phyloP scores from a whole-genome alignment of 2,329 filamentous ascomycete species.

The Aspergillus ustus region DNA sequence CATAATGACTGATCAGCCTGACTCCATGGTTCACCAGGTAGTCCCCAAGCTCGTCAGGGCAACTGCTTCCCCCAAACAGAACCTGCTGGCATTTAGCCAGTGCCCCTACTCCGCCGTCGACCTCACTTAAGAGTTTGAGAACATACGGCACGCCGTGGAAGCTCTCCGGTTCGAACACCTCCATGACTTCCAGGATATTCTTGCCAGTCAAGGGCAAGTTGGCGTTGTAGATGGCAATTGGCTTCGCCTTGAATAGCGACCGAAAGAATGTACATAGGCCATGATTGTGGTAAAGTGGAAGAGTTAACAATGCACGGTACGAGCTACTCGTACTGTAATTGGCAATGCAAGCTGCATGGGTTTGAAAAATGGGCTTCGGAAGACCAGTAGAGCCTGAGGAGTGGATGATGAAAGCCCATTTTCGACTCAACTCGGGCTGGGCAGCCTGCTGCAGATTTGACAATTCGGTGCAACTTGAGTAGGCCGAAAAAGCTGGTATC shows the following conservation, averaged over 20 bases:
- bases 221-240: conserved; percentile 59
- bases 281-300: conserved; percentile 64
- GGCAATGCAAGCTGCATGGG: conserved; percentile 55
- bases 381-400: conserved; percentile 63
- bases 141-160: conserved; percentile 68
- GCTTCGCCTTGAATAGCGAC: conserved; percentile 55
- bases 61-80: conserved; percentile 60
- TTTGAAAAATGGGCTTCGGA: conserved; percentile 66
- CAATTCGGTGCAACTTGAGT: conserved; percentile 15
- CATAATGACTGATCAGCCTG: conserved; percentile 48
- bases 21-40: conserved; percentile 57
- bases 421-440: conserved; percentile 29
- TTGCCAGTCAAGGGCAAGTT: conserved; percentile 58
- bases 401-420: conserved; percentile 52
- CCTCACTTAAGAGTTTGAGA: conserved; percentile 65
- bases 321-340: conserved; percentile 52
- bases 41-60: conserved; percentile 64
- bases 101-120: conserved; percentile 55
- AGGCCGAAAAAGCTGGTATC: conserved; percentile 8
- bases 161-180: conserved; percentile 28
- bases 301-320: conserved; percentile 56
- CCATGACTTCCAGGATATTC: conserved; percentile 45
- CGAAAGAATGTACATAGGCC: conserved; percentile 60
- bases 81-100: conserved; percentile 56
- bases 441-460: conserved; percentile 25